Conservation (phyloP, 2,329 filamentous ascomycete species). For the Pseudogymnoascus pannorum region DNA sequence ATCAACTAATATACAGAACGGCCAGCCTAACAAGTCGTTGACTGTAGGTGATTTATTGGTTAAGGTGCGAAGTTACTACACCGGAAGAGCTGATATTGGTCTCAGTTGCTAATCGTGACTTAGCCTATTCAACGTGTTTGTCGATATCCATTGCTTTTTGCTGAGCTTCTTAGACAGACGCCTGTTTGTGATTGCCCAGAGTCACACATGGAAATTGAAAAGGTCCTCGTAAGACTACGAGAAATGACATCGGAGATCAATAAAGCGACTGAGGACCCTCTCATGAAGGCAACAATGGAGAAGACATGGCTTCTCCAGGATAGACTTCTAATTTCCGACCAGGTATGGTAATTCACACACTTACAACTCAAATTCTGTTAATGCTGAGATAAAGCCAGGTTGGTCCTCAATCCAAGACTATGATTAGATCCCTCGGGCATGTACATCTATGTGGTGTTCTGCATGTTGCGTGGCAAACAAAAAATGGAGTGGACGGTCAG, state of each 20-base stretch:
- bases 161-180: slow-evolving; percentile 74
- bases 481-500: slow-evolving; percentile 59
- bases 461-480: slow-evolving; percentile 73
- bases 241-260: slow-evolving; percentile 77
- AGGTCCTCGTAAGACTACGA: slow-evolving; percentile 62
- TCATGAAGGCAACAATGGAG: slow-evolving; percentile 62
- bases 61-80: slow-evolving; percentile 51
- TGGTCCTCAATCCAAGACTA: slow-evolving; percentile 48
- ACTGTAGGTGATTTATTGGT: slow-evolving; percentile 82
- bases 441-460: slow-evolving; percentile 76
- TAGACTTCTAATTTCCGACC: slow-evolving; percentile 65
- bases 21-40: slow-evolving; percentile 64
- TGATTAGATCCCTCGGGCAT: slow-evolving; percentile 75
- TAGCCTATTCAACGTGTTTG: slow-evolving; percentile 89
- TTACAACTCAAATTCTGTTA: not conserved
- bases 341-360: slow-evolving; percentile 43
- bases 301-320: slow-evolving; percentile 83
- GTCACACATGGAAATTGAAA: slow-evolving; percentile 73
- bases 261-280: slow-evolving; percentile 68
- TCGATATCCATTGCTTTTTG: slow-evolving; percentile 82
- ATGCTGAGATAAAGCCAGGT: slow-evolving; percentile 24
- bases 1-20: slow-evolving; percentile 57
- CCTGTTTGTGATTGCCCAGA: slow-evolving; percentile 78
- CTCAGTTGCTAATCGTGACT: not conserved
- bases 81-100: not conserved